Percentiles rank a stretch among this genome's conserved stretches.
Conservation (phyloP, 768 basidiomycete genomes). For the Hericium alpestre region DNA sequence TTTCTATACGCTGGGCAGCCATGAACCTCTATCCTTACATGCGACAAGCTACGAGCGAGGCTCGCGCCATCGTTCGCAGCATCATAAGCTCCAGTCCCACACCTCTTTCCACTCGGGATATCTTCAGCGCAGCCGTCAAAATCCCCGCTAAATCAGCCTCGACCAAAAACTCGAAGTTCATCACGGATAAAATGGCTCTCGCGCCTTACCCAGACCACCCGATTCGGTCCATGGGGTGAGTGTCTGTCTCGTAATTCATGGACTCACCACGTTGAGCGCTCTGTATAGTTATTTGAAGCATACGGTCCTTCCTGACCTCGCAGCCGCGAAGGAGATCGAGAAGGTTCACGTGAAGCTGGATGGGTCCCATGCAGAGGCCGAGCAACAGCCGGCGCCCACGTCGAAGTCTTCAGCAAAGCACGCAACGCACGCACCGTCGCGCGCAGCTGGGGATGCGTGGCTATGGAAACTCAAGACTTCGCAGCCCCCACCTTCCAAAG, state of each 20-base stretch:
- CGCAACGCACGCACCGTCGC: conserved; percentile 12
- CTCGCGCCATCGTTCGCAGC: conserved; percentile 16
- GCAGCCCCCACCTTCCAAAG: background rate
- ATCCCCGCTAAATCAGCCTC: conserved; percentile 4
- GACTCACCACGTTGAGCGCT: background rate
- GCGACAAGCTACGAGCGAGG: background rate
- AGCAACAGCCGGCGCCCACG: conserved; percentile 14
- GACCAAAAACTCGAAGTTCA: background rate
- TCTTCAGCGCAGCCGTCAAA: conserved; percentile 19
- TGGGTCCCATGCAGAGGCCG: conserved; percentile 19
- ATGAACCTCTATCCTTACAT: background rate
- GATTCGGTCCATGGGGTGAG: conserved; percentile 45
- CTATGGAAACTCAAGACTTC: conserved; percentile 24
- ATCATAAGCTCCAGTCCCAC: conserved; percentile 12
- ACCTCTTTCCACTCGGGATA: conserved; percentile 18
- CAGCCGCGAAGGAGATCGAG: conserved; percentile 29
- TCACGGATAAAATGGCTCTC: no score
- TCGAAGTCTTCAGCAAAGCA: conserved; percentile 4
- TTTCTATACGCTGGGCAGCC: background rate
- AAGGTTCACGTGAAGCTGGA: conserved; percentile 28
- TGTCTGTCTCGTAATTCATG: background rate
- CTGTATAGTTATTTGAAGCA: conserved; percentile 46
- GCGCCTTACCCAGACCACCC: conserved; percentile 32
- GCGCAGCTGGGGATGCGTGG: conserved; percentile 25
- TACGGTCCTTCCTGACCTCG: conserved; percentile 37